phyloP scores from a whole-genome alignment of 2,329 filamentous ascomycete genomes.

The Bipolaris bicolor region DNA sequence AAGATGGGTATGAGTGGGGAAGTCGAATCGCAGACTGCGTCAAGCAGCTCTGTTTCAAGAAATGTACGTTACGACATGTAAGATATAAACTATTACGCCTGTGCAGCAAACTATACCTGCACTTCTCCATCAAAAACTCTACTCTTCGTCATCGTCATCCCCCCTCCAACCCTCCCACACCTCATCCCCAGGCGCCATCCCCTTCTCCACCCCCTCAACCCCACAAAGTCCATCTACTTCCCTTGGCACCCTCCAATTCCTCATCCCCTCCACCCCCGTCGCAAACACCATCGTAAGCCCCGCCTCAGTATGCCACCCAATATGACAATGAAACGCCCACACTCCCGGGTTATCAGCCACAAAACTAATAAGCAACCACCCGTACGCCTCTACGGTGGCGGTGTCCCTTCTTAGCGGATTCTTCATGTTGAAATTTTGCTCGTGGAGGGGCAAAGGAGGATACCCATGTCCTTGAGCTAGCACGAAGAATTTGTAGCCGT shows the following conservation, averaged over 20 bases:
- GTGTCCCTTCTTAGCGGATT: constrained; percentile 70
- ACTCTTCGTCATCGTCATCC: not conserved
- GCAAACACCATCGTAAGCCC: constrained; percentile 63
- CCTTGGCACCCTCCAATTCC: constrained; percentile 52
- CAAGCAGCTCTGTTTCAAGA: not conserved
- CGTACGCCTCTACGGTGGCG: constrained; percentile 67
- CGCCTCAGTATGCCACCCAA: constrained; percentile 62
- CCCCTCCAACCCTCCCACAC: constrained; percentile 50
- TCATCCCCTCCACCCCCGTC: constrained; percentile 56
- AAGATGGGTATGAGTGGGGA: not conserved
- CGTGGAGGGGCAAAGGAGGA: constrained; percentile 56
- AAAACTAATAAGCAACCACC: constrained; percentile 68
- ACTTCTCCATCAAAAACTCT: not conserved
- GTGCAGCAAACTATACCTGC: not conserved
- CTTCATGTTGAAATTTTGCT: constrained; percentile 35
- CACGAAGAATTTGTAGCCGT: constrained; percentile 49
- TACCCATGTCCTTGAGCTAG: constrained; percentile 15
- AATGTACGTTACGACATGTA: constrained; percentile 9
- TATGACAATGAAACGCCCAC: constrained; percentile 74
- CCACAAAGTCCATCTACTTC: constrained; percentile 57
- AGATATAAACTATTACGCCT: not conserved
- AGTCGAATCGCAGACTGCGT: not conserved
- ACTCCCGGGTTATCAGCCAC: constrained; percentile 68
- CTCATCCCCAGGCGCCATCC: constrained; percentile 58
- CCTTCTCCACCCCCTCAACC: constrained; percentile 49